These are phyloP conservation scores for Daldinia concentrica DNA, from an alignment of 495 filamentous ascomycete species.

Conservation along the genomic window DNA sequence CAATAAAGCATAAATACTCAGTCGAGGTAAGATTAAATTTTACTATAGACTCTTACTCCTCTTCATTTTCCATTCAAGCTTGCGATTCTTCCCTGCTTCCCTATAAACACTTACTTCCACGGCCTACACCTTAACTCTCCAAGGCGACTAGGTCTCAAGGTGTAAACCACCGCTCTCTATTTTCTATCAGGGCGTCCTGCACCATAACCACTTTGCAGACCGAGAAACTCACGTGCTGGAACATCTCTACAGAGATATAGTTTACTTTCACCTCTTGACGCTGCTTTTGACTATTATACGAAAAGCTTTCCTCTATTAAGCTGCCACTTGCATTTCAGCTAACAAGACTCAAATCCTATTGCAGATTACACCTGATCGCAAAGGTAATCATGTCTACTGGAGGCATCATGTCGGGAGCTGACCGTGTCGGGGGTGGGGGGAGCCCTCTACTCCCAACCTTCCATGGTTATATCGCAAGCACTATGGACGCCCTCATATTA, in stretches of 20 bases:
- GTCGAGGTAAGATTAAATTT: constrained; percentile 20
- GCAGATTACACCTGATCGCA: neutral
- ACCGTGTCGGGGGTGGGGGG: constrained; percentile 22
- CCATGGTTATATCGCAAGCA: constrained; percentile 72
- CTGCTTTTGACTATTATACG: constrained; percentile 8
- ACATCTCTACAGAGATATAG: constrained; percentile 16
- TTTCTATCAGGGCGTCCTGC: neutral
- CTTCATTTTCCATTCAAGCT: constrained; percentile 23
- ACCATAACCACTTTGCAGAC: constrained; percentile 5
- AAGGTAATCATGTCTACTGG: constrained; percentile 22
- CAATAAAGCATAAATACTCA: constrained; percentile 20
- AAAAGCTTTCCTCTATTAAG: constrained; percentile 34
- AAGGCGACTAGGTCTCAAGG: constrained; percentile 3
- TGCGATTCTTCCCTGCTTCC: constrained; percentile 17
- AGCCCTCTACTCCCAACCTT: constrained; percentile 60
- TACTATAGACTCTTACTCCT: constrained; percentile 9
- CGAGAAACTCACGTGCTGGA: constrained; percentile 14
- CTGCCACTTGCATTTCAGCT: constrained; percentile 22
- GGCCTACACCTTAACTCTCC: constrained; percentile 38
- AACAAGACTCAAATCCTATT: constrained; percentile 20
- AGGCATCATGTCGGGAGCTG: constrained; percentile 21
- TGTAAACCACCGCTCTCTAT: constrained; percentile 1
- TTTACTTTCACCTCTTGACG: constrained; percentile 21
- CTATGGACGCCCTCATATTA: constrained; percentile 76
- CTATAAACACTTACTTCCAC: constrained; percentile 4